Conservation (phyloP, 257 asterid species). For the Striga asiatica region DNA sequence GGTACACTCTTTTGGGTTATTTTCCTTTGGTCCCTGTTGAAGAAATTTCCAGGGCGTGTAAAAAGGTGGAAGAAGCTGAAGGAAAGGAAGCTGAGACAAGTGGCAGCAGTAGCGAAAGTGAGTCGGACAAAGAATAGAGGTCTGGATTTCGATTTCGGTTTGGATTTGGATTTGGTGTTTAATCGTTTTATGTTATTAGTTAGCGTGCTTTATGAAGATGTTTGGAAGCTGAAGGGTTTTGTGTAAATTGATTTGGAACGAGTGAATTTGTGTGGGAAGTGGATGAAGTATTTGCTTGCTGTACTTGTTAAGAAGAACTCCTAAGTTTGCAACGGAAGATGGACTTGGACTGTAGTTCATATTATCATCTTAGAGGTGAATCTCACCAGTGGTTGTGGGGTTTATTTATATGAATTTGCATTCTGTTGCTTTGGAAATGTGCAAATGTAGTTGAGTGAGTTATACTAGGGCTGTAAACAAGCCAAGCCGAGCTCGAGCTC, state of each 20-base stretch:
- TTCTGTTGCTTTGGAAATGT: too few relatives aligned
- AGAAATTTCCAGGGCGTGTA: slow-evolving; percentile 50
- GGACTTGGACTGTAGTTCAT: background rate
- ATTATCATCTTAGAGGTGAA: background rate
- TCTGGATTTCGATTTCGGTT: too few relatives aligned
- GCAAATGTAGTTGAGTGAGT: too few relatives aligned
- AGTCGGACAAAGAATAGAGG: slow-evolving; percentile 30
- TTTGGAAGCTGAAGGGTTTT: background rate
- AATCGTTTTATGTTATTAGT: too few relatives aligned
- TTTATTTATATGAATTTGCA: too few relatives aligned
- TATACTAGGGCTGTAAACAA: too few relatives aligned
- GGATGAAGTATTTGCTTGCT: background rate
- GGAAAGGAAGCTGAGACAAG: slow-evolving; percentile 23
- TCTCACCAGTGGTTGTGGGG: too few relatives aligned
- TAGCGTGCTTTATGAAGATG: too few relatives aligned
- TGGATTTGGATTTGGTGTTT: too few relatives aligned
- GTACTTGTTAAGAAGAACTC: background rate
- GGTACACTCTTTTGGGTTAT: slow-evolving; percentile 36
- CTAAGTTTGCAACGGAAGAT: background rate
- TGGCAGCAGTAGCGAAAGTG: slow-evolving; percentile 17
- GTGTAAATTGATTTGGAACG: background rate
- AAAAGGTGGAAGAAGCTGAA: slow-evolving; percentile 43
- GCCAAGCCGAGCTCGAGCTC: too few relatives aligned
- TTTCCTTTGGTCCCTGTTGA: slow-evolving; percentile 61
- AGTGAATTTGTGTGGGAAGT: background rate